phyloP scores from a whole-genome alignment of 2,329 filamentous ascomycete genomes.

The Clarireedia homoeocarpa region DNA sequence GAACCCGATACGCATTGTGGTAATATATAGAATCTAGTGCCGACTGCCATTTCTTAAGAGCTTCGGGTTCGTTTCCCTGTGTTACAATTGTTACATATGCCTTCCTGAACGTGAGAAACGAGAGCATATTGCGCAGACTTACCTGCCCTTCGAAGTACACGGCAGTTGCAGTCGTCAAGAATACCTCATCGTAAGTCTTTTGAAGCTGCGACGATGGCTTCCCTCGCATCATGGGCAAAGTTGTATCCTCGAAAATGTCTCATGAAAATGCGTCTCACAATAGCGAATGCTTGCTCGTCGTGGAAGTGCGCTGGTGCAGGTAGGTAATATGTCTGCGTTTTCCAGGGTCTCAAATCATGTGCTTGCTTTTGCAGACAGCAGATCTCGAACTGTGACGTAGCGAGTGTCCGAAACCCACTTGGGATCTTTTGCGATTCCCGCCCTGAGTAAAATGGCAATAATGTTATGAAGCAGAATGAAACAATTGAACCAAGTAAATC shows the following conservation, averaged over 20 bases:
- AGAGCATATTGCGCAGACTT: slow-evolving; percentile 17
- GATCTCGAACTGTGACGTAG: neutral
- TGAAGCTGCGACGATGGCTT: slow-evolving; percentile 69
- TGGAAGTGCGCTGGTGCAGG: too few species aligned
- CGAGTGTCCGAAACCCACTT: neutral
- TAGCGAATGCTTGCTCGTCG: too few species aligned
- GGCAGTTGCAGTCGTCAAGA: slow-evolving; percentile 88
- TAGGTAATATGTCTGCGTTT: neutral
- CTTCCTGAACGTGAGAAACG: neutral
- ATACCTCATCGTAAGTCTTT: slow-evolving; percentile 97
- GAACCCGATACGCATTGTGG: slow-evolving; percentile 69
- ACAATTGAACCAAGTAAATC: too few species aligned
- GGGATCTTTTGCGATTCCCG: neutral
- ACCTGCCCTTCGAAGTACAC: slow-evolving; percentile 95
- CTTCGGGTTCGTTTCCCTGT: slow-evolving; percentile 86
- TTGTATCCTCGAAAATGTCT: neutral
- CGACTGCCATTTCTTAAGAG: slow-evolving; percentile 80
- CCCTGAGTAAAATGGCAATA: too few species aligned
- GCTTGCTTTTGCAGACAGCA: neutral
- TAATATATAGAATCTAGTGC: slow-evolving; percentile 86
- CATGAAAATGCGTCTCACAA: neutral
- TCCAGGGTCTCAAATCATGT: too few species aligned
- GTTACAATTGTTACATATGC: neutral
- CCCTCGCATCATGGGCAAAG: slow-evolving; percentile 38
- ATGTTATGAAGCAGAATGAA: too few species aligned